phyloP scores from a whole-genome alignment of 768 basidiomycete genomes.

The Paxillus rubicundulus region DNA sequence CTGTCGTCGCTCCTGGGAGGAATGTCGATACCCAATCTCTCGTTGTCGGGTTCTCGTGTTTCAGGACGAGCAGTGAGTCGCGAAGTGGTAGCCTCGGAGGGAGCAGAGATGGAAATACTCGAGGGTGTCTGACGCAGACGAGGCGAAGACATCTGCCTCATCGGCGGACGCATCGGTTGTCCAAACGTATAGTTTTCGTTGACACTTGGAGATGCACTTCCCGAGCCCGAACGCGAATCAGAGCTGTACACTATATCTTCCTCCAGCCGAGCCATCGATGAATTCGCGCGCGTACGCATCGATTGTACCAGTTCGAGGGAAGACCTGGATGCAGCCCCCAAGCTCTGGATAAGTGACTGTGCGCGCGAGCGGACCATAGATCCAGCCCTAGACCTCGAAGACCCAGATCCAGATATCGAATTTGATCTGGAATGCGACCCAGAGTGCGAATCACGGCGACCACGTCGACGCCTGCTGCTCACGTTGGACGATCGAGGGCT shows the following conservation, averaged over 20 bases:
- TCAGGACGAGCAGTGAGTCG: conserved; percentile 18
- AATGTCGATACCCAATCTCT: conserved; percentile 27
- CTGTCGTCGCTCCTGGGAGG: conserved; percentile 34
- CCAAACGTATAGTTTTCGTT: conserved; percentile 79
- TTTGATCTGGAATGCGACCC: conserved; percentile 29
- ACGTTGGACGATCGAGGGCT: conserved; percentile 44
- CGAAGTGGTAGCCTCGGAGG: conserved; percentile 26
- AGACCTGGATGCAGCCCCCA: conserved; percentile 58
- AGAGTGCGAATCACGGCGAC: conserved; percentile 37
- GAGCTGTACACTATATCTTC: conserved; percentile 44
- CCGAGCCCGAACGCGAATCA: conserved; percentile 37
- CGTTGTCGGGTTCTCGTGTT: conserved; percentile 14
- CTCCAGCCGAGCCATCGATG: conserved; percentile 68
- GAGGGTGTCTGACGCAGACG: conserved; percentile 19
- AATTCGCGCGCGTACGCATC: conserved; percentile 55
- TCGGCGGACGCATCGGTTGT: conserved; percentile 42
- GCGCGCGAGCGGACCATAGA: conserved; percentile 60
- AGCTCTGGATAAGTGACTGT: conserved; percentile 64
- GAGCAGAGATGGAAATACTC: conserved; percentile 21
- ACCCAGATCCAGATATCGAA: conserved; percentile 20
- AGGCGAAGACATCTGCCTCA: conserved; percentile 17
- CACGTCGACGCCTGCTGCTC: conserved; percentile 32
- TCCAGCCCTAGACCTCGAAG: conserved; percentile 43
- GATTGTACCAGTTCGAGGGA: conserved; percentile 56
- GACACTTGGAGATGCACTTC: conserved; percentile 50